Base-by-base conservation (phyloP, 2,329 filamentous ascomycete genomes). In the Epichloe bromicola region DNA sequence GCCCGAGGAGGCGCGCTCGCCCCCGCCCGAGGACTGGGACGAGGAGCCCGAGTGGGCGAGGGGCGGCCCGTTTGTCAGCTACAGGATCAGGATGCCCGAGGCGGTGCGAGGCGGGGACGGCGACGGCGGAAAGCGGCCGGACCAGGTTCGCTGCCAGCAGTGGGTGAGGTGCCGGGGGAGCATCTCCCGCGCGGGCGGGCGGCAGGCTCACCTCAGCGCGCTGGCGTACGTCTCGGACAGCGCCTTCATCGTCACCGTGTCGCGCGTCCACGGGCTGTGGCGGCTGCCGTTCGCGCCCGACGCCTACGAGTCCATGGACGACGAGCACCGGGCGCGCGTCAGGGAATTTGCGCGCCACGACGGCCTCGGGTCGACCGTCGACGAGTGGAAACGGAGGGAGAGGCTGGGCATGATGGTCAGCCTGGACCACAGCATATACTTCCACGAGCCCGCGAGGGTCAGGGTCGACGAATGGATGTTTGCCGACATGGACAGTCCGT, bases 171-270 rank as follows among this genome's bases (percentile, higher is more conserved):
- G 85, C 10, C 72, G 83, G 48, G 89, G 89, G 34, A 74, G 67
- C 52, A 93, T 97, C 60, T 85, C 83, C 41, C 74, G 78, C 1
- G 74, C 74, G 3, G 88, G 87, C 19, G 88, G 88, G 1, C 80
- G 84, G 56, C 79, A 85, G 60, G 88, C 89, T 11, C 90, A 97
- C 64, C 73, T 96, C 37, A 85, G 80, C 38, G 93, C 93, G 8
- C 74, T 98, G 55, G 91, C 91, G 23, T 98, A 97, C 71, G 86
- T 97, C 72, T 88, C 83, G 26, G 91, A 97, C 69, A 86, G 79
- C 63, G 93, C 87, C 70, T 97, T 98, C 69, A 90, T 97, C 65
- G 90, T 87, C 39, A 96, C 90, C 2, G 80, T 96, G 7, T 75
- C 83, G 30, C 80, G 88, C 19, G 83, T 90, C 50, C 90, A 96